phyloP scores from a whole-genome alignment of 768 basidiomycete genomes.

The Xanthoconium stramineum region DNA sequence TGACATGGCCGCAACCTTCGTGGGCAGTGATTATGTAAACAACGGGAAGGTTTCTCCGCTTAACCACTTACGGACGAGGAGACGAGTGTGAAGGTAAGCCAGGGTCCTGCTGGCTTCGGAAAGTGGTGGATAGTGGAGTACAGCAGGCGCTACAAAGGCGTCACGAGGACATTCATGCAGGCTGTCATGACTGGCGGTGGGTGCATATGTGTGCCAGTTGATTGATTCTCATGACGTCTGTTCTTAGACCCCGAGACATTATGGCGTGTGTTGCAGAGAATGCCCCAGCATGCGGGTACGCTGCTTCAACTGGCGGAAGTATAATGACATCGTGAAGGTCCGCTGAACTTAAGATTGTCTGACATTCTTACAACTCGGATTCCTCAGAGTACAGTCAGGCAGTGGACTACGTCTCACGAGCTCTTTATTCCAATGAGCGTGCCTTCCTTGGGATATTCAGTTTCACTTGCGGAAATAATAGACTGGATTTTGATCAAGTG shows the following conservation, averaged over 20 bases:
- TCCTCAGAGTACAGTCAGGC: conserved; percentile 73
- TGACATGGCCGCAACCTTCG: conserved; percentile 70
- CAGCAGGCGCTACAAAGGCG: conserved; percentile 76
- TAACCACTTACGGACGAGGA: conserved; percentile 58
- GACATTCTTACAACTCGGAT: background rate
- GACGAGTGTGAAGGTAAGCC: conserved; percentile 40
- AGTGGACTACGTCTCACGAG: conserved; percentile 87
- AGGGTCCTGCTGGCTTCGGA: conserved; percentile 48
- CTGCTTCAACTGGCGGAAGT: conserved; percentile 37
- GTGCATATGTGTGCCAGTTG: conserved; percentile 19
- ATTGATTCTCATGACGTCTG: background rate
- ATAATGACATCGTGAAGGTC: conserved; percentile 78
- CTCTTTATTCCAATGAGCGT: conserved; percentile 90
- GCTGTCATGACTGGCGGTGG: conserved; percentile 79
- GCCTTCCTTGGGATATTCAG: conserved; percentile 85
- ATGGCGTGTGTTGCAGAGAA: conserved; percentile 68
- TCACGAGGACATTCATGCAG: conserved; percentile 77
- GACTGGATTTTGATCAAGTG: conserved; percentile 86
- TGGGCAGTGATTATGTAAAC: conserved; percentile 76
- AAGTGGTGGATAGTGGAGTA: conserved; percentile 91
- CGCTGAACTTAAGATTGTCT: conserved; percentile 1
- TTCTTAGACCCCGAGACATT: conserved; percentile 74
- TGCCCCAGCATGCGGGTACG: conserved; percentile 93
- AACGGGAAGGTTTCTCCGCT: conserved; percentile 71
- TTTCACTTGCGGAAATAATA: conserved; percentile 74